Evolutionary conservation across 352 stramenopile genomes (phyloP).

Genomic region (Halophytophthora batemanensis): DNA sequence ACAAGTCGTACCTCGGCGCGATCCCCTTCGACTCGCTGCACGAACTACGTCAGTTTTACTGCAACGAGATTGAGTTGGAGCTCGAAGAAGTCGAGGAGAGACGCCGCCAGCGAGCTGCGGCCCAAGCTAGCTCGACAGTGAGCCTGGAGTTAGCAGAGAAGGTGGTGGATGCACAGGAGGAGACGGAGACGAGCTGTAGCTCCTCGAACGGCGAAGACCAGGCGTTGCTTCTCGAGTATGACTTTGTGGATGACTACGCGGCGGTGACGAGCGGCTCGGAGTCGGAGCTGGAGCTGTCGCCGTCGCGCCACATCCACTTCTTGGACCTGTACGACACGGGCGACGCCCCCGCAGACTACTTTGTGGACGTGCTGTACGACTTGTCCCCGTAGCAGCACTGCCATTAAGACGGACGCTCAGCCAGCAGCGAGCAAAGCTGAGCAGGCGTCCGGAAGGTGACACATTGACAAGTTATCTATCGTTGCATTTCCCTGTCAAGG

Average conservation of each 20-base stretch:
- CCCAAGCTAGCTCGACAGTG: background rate
- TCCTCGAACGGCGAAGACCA: slow-evolving; percentile 25
- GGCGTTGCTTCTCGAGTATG: slow-evolving; percentile 59
- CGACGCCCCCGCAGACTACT: slow-evolving; percentile 45
- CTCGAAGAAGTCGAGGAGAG: slow-evolving; percentile 36
- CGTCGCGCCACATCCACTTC: slow-evolving; percentile 58
- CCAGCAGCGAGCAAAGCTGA: too few relatives aligned
- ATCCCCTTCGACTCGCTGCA: slow-evolving; percentile 79
- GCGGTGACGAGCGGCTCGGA: too few relatives aligned
- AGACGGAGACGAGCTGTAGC: slow-evolving; percentile 18
- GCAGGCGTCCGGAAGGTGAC: too few relatives aligned
- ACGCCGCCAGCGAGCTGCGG: slow-evolving; percentile 13
- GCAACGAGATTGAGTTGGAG: slow-evolving; percentile 56
- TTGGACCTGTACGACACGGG: slow-evolving; percentile 55
- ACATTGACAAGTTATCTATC: too few relatives aligned
- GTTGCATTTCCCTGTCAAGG: too few relatives aligned
- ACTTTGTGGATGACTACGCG: slow-evolving; percentile 77
- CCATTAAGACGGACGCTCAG: slow-evolving; percentile 3
- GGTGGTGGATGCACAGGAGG: slow-evolving; percentile 4
- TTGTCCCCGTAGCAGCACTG: slow-evolving; percentile 28
- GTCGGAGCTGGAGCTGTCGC: slow-evolving; percentile 44
- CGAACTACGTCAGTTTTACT: slow-evolving; percentile 64
- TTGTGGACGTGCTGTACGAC: slow-evolving; percentile 72
- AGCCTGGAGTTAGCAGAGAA: background rate
- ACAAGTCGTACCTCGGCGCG: slow-evolving; percentile 73